These are phyloP conservation scores for Silene coronaria DNA, from an alignment of 179 eudicot genomes.

Conservation along the genomic window DNA sequence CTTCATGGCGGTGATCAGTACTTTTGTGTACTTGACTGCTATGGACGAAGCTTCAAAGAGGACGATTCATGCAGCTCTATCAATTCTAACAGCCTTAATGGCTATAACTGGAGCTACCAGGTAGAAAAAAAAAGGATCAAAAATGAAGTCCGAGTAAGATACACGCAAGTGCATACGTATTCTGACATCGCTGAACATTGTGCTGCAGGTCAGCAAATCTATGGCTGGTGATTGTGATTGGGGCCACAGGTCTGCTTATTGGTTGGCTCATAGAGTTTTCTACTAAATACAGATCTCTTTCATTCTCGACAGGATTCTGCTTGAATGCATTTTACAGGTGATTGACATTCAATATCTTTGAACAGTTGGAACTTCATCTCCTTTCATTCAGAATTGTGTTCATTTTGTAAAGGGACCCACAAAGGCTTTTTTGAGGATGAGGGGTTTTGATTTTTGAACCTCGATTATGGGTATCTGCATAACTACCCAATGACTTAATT, in stretches of 20 bases:
- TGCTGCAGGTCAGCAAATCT: constrained; percentile 61
- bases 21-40: constrained; percentile 70
- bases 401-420: no score
- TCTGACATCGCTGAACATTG: constrained; percentile 21
- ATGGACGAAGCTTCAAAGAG: constrained; percentile 70
- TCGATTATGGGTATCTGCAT: no score
- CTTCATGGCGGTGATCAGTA: constrained; percentile 93
- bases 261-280: constrained; percentile 74
- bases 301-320: constrained; percentile 36
- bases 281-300: constrained; percentile 43
- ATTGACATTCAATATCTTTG: constrained; percentile 12
- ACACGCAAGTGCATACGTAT: background rate
- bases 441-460: no score
- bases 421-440: no score
- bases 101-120: constrained; percentile 78
- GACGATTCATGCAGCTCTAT: constrained; percentile 73
- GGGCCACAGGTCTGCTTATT: constrained; percentile 54
- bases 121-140: constrained; percentile 24
- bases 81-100: constrained; percentile 81
- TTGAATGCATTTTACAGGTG: constrained; percentile 45
- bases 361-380: no score
- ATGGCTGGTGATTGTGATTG: constrained; percentile 58
- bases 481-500: no score
- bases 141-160: background rate
- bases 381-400: no score